A percentile compares a stretch with the other conserved stretches of the same genome.
These are phyloP conservation scores for Tulasnella sp. DNA, from an alignment of 768 basidiomycete genomes.

Conservation along the genomic window DNA sequence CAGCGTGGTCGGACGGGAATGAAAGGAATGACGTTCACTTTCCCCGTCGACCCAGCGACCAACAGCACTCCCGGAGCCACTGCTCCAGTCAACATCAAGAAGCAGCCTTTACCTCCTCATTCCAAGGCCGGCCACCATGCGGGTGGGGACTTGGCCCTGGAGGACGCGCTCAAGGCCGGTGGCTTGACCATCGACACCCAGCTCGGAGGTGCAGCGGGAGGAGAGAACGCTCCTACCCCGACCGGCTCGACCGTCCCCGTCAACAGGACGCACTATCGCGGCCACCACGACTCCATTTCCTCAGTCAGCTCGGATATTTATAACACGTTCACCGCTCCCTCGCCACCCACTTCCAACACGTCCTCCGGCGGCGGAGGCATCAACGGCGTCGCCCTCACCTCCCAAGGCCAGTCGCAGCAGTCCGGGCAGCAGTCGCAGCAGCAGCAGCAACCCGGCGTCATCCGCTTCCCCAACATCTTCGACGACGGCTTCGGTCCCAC, in stretches of 20 bases:
- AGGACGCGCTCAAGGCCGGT: background rate
- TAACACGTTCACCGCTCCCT: constrained; percentile 24
- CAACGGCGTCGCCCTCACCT: constrained; percentile 15
- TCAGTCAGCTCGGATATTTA: constrained; percentile 24
- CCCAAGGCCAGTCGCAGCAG: constrained; percentile 15
- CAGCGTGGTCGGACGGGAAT: constrained; percentile 56
- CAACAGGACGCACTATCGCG: constrained; percentile 33
- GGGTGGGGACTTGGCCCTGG: background rate
- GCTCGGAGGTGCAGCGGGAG: background rate
- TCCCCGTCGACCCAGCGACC: constrained; percentile 69
- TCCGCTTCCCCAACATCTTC: constrained; percentile 73
- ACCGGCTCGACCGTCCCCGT: constrained; percentile 34
- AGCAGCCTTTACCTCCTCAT: constrained; percentile 12
- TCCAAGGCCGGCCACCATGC: background rate
- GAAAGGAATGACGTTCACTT: constrained; percentile 88
- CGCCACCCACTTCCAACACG: constrained; percentile 23
- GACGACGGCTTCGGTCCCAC: constrained; percentile 72
- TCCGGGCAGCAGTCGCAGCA: constrained; percentile 6
- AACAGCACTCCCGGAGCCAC: constrained; percentile 29
- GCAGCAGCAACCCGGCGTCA: constrained; percentile 20
- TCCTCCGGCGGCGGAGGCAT: constrained; percentile 20
- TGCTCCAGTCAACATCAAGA: constrained; percentile 11
- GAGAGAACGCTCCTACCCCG: constrained; percentile 30
- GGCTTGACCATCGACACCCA: constrained; percentile 26
- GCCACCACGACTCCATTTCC: constrained; percentile 44